Percentiles rank a stretch among this genome's conserved stretches.
These are phyloP conservation scores for Coniosporium tulheliwenetii DNA, from an alignment of 2,329 filamentous ascomycete species.

Conservation along the genomic window DNA sequence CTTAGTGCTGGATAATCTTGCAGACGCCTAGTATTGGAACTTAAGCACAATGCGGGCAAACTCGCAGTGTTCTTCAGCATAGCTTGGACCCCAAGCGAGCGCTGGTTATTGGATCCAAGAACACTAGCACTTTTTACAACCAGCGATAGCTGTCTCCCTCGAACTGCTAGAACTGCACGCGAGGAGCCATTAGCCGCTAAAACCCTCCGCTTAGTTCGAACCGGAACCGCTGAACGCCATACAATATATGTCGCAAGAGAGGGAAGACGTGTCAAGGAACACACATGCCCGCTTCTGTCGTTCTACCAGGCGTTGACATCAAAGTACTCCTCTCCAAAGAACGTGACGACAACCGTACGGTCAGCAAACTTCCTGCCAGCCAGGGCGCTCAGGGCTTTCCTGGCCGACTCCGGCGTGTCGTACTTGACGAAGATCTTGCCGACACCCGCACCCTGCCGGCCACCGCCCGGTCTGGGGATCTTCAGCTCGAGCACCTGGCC, in stretches of 20 bases:
- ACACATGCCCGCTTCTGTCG: background rate
- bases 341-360: conserved; percentile 89
- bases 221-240: background rate
- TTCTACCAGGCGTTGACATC: conserved; percentile 74
- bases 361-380: conserved; percentile 94
- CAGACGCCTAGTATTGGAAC: too few species aligned
- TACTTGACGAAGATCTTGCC: conserved; percentile 98
- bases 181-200: background rate
- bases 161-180: background rate
- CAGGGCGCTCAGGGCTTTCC: conserved; percentile 74
- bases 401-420: conserved; percentile 59
- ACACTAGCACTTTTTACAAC: too few species aligned
- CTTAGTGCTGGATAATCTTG: too few species aligned
- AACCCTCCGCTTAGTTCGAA: background rate
- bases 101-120: too few species aligned
- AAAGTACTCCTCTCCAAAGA: conserved; percentile 96
- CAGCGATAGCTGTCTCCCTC: background rate
- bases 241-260: too few species aligned
- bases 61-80: too few species aligned
- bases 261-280: background rate
- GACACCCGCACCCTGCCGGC: conserved; percentile 72
- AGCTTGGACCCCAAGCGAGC: too few species aligned
- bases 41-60: too few species aligned
- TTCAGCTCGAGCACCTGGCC: conserved; percentile 79
- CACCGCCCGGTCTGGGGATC: conserved; percentile 73